Percentiles rank a stretch among this genome's conserved stretches.
These are phyloP conservation scores for Ganoderma lucidum DNA, from an alignment of 1,284 basidiomycete species.

Conservation along the genomic window DNA sequence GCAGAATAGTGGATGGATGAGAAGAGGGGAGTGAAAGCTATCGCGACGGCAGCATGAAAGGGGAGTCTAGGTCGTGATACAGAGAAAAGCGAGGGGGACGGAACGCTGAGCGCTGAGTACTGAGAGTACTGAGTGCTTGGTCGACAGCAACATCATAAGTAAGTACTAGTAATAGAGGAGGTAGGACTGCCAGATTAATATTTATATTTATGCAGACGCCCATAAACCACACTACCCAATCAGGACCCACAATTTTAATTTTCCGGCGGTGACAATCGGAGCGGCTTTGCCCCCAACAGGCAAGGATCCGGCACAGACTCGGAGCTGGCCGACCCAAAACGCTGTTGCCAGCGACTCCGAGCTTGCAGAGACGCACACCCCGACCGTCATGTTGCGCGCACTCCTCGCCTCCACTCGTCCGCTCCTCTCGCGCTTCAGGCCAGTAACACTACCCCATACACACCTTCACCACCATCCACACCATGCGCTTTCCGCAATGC, in stretches of 20 bases:
- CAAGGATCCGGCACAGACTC: not conserved
- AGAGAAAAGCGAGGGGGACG: not conserved
- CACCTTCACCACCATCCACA: constrained; percentile 43
- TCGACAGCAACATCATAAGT: too few relatives aligned
- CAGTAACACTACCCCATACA: constrained; percentile 45
- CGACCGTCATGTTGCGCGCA: constrained; percentile 65
- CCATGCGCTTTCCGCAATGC: constrained; percentile 38
- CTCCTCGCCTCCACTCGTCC: constrained; percentile 68
- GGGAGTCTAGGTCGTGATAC: constrained; percentile 1
- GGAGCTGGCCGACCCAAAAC: not conserved
- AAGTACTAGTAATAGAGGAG: too few relatives aligned
- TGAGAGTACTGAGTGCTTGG: not conserved
- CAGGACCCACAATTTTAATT: not conserved
- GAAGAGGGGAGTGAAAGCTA: constrained; percentile 12
- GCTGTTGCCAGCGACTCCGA: too few relatives aligned
- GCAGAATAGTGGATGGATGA: constrained; percentile 11
- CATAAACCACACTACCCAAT: constrained; percentile 8
- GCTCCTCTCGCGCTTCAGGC: constrained; percentile 60
- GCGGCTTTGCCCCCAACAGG: not conserved
- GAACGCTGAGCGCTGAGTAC: not conserved
- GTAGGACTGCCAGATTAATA: not conserved
- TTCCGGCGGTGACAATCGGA: not conserved
- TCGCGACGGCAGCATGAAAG: constrained; percentile 25
- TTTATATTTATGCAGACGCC: not conserved
- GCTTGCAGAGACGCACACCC: constrained; percentile 1